These are phyloP conservation scores for Schizophyllum amplum DNA, from an alignment of 1,284 basidiomycete species.

Conservation along the genomic window DNA sequence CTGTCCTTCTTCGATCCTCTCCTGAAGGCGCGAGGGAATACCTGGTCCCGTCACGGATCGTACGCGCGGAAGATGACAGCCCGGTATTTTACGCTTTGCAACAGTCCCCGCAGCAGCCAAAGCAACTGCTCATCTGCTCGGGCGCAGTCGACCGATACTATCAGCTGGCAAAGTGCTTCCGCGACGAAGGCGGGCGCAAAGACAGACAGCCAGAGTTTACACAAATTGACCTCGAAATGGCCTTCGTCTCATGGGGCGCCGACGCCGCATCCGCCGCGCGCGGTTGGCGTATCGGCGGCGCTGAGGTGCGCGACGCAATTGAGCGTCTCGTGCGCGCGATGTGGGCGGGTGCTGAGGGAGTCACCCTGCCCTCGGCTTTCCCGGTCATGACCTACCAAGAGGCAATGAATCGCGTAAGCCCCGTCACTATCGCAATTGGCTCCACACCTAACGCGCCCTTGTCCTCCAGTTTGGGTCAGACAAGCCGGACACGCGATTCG, in stretches of 20 bases:
- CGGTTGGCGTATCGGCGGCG: constrained; percentile 79
- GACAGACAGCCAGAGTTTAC: constrained; percentile 97
- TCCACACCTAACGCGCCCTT: constrained; percentile 11
- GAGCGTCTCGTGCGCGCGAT: constrained; percentile 67
- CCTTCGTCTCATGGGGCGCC: constrained; percentile 78
- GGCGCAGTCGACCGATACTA: constrained; percentile 88
- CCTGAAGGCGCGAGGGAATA: constrained; percentile 95
- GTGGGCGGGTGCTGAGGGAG: constrained; percentile 60
- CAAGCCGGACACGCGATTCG: constrained; percentile 90
- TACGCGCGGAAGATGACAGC: constrained; percentile 20
- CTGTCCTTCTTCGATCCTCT: constrained; percentile 85
- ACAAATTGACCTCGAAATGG: constrained; percentile 95
- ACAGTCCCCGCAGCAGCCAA: constrained; percentile 94
- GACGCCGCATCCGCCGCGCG: constrained; percentile 17
- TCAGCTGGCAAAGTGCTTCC: constrained; percentile 90
- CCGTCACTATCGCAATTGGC: constrained; percentile 10
- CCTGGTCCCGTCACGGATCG: constrained; percentile 79
- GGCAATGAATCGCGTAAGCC: constrained; percentile 74
- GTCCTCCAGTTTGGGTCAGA: constrained; percentile 78
- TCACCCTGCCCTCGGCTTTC: constrained; percentile 55
- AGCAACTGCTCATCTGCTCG: constrained; percentile 88
- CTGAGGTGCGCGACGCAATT: constrained; percentile 68
- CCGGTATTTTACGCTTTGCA: constrained; percentile 86
- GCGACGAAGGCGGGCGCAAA: constrained; percentile 90
- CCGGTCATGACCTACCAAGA: constrained; percentile 78